Conservation (phyloP, 2,329 filamentous ascomycete genomes). For the Corniculantispora saksenae region DNA sequence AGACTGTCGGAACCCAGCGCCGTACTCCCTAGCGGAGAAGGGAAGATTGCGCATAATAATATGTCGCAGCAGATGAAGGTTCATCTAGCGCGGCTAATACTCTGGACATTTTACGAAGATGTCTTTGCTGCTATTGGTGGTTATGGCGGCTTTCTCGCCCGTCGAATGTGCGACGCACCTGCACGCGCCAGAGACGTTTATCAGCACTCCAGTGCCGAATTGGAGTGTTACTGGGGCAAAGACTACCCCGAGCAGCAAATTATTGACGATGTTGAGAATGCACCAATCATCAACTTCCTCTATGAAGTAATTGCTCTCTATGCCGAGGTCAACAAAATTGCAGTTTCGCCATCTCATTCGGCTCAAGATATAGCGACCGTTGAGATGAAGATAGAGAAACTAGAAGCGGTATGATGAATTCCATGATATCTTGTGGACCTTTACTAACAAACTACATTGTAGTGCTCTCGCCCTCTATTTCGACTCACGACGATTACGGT, state of each 20-base stretch:
- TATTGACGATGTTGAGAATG: slow-evolving; percentile 11
- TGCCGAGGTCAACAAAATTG: slow-evolving; percentile 1
- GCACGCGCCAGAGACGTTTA: not conserved
- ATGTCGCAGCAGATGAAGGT: not conserved
- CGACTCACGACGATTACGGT: slow-evolving; percentile 8
- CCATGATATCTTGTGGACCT: not conserved
- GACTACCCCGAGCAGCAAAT: slow-evolving; percentile 13
- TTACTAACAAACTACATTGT: not conserved
- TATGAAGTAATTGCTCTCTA: slow-evolving; percentile 9
- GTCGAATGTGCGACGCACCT: not conserved
- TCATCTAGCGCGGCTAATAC: slow-evolving; percentile 6
- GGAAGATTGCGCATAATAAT: not conserved
- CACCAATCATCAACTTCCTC: slow-evolving; percentile 5
- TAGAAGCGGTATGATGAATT: not conserved
- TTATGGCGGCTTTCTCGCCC: slow-evolving; percentile 6
- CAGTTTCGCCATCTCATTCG: not conserved
- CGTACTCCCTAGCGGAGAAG: not conserved
- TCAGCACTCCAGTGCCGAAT: slow-evolving; percentile 5
- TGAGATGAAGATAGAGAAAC: not conserved
- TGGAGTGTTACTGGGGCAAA: slow-evolving; percentile 9
- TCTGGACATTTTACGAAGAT: slow-evolving; percentile 17
- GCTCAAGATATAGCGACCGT: not conserved
- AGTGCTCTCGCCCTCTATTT: slow-evolving; percentile 11
- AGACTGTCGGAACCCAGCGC: not conserved
- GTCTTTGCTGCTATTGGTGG: slow-evolving; percentile 1